These are phyloP conservation scores for maize (Zea mays) DNA, from an alignment of 176 grass and related monocot species.

Conservation along the genomic window Zm-B73-REFERENCE-NAM-5.0 NC_050098.1:201170501-201171000, in stretches of 20 bases:
- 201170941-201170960: conserved; percentile 88
- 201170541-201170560: conserved; percentile 35
- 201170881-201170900: conserved; percentile 65
- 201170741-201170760: conserved; percentile 33
- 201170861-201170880: conserved; percentile 49
- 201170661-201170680: conserved; percentile 37
- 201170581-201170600: conserved; percentile 36
- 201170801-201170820: conserved; percentile 53
- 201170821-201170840: conserved; percentile 40
- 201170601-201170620: conserved; percentile 37
- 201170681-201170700: conserved; percentile 44
- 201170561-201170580: conserved; percentile 33
- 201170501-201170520: neutral
- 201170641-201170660: conserved; percentile 43
- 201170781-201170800: conserved; percentile 34
- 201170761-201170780: conserved; percentile 27
- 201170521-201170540: neutral
- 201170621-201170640: conserved; percentile 33
- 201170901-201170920: conserved; percentile 78
- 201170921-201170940: conserved; percentile 82
- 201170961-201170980: conserved; percentile 83
- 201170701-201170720: conserved; percentile 44
- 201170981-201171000: conserved; percentile 77
- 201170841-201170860: conserved; percentile 39
- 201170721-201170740: conserved; percentile 47